Evolutionary conservation across 1,284 basidiomycete genomes (phyloP).

Genomic region (Cryptococcus sp.): DNA sequence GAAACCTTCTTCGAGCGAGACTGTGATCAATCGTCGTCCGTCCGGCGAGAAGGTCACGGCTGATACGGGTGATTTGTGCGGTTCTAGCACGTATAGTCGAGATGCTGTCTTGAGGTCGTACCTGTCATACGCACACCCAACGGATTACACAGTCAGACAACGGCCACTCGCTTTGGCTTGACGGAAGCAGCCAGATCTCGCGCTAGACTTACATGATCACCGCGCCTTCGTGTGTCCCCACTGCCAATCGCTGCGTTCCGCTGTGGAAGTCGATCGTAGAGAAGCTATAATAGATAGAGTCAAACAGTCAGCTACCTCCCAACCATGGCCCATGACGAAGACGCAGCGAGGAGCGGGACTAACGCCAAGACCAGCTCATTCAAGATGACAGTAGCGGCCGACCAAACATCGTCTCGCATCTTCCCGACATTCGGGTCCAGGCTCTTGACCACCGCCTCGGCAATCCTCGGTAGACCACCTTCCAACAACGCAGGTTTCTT

Average conservation of each 20-base stretch:
- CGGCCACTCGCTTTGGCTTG: background rate
- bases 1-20: constrained; percentile 78
- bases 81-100: constrained; percentile 89
- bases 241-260: constrained; percentile 79
- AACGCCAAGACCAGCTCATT: constrained; percentile 86
- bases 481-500: constrained; percentile 88
- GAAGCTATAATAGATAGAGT: constrained; percentile 61
- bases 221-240: constrained; percentile 91
- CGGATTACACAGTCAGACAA: no score
- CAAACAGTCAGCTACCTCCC: background rate
- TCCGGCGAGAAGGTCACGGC: constrained; percentile 90
- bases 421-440: constrained; percentile 85
- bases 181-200: background rate
- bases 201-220: constrained; percentile 65
- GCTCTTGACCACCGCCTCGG: constrained; percentile 95
- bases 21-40: constrained; percentile 82
- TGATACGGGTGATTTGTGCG: constrained; percentile 75
- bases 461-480: constrained; percentile 79
- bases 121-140: constrained; percentile 32
- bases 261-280: constrained; percentile 90
- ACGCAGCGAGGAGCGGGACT: constrained; percentile 39
- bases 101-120: constrained; percentile 97
- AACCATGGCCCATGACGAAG: background rate
- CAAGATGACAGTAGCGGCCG: constrained; percentile 89
- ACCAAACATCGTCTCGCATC: constrained; percentile 81